Evolutionary conservation across 495 filamentous ascomycete genomes (phyloP).

Genomic region (Emericellopsis terricola): DNA sequence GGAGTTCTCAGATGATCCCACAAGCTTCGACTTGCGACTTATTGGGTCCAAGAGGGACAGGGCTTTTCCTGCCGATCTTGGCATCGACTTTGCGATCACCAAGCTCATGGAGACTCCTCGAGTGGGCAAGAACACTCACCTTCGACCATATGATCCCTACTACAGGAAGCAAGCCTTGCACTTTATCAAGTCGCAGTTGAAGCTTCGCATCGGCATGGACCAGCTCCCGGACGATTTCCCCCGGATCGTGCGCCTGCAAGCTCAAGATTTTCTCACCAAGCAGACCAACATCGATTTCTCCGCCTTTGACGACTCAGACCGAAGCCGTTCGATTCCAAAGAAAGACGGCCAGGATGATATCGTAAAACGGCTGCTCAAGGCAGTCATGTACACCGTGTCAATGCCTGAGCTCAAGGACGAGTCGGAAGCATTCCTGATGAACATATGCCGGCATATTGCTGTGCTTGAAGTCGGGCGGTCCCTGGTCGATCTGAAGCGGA

Average conservation of each 20-base stretch:
- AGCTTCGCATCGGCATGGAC: slow-evolving; percentile 76
- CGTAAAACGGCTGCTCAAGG: slow-evolving; percentile 73
- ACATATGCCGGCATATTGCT: slow-evolving; percentile 76
- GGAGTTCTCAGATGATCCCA: slow-evolving; percentile 67
- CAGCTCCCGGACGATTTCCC: slow-evolving; percentile 78
- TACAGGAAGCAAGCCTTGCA: slow-evolving; percentile 89
- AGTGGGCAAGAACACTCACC: slow-evolving; percentile 24
- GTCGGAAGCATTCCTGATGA: slow-evolving; percentile 52
- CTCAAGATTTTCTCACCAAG: slow-evolving; percentile 57
- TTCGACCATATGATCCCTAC: slow-evolving; percentile 59
- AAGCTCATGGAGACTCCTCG: slow-evolving; percentile 70
- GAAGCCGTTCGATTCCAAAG: slow-evolving; percentile 68
- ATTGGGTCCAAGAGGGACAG: slow-evolving; percentile 76
- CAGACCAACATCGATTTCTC: slow-evolving; percentile 46
- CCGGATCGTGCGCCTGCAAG: slow-evolving; percentile 68
- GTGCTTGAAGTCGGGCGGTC: slow-evolving; percentile 77
- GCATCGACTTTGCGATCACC: slow-evolving; percentile 73
- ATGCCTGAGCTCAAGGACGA: slow-evolving; percentile 59
- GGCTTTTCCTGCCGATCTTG: slow-evolving; percentile 68
- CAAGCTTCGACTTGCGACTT: slow-evolving; percentile 74
- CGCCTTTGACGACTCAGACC: slow-evolving; percentile 49
- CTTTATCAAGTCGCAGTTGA: slow-evolving; percentile 70
- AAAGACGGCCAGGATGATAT: slow-evolving; percentile 63
- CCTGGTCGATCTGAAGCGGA: slow-evolving; percentile 56
- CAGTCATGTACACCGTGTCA: slow-evolving; percentile 70